These are phyloP conservation scores for Odonthalia washingtoniensis DNA, from an alignment of 31 red algal species.

Conservation along the genomic window DNA sequence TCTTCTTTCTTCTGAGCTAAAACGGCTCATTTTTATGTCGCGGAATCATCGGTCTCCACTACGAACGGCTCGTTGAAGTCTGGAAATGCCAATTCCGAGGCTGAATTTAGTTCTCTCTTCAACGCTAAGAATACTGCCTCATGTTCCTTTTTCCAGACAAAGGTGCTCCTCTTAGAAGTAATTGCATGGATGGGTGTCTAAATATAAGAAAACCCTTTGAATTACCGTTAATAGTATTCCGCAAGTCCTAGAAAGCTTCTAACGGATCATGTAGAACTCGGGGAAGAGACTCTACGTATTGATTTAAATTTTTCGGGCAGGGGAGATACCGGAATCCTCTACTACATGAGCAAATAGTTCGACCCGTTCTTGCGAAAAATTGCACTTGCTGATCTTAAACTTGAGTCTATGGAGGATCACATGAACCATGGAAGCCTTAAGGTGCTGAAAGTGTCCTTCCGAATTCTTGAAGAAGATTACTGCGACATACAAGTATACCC, in stretches of 20 bases:
- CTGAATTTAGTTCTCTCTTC: too few species aligned
- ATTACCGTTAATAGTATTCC: slow-evolving; percentile 16
- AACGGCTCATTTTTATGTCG: not conserved
- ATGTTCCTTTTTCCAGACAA: not conserved
- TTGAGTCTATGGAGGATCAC: not conserved
- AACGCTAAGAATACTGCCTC: too few species aligned
- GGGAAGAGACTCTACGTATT: not conserved
- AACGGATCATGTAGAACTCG: not conserved
- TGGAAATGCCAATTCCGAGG: too few species aligned
- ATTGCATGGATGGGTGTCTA: not conserved
- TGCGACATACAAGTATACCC: not conserved
- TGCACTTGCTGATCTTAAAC: slow-evolving; percentile 11
- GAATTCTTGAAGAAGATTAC: not conserved
- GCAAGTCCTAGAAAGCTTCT: slow-evolving; percentile 22
- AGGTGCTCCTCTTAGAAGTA: not conserved
- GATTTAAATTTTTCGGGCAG: slow-evolving; percentile 2
- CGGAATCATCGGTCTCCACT: too few species aligned
- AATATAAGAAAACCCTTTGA: not conserved
- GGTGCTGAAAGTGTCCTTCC: not conserved
- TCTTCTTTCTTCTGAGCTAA: slow-evolving; percentile 14
- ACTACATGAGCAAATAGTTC: not conserved
- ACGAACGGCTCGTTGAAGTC: too few species aligned
- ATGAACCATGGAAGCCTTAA: not conserved
- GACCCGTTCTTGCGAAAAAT: not conserved
- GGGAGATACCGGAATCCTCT: not conserved